These are phyloP conservation scores for Colletotrichum sp. DNA, from an alignment of 2,329 filamentous ascomycete species.

Conservation along the genomic window DNA sequence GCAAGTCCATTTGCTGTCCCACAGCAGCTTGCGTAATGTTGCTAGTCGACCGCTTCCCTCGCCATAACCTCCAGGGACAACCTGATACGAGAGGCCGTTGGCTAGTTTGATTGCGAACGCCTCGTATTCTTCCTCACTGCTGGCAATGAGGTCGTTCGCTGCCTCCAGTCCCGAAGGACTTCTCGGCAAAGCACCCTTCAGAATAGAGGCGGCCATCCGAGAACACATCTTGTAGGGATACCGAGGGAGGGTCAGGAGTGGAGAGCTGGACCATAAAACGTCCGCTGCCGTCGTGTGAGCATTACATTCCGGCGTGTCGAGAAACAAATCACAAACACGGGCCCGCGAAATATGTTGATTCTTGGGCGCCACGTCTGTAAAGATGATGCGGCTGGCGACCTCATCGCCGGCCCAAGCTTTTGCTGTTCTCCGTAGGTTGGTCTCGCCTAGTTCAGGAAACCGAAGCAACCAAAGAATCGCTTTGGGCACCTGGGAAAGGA, in stretches of 20 bases:
- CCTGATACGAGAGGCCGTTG: constrained; percentile 63
- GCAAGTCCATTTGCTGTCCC: constrained; percentile 83
- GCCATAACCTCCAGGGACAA: constrained; percentile 48
- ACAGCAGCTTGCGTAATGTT: constrained; percentile 81
- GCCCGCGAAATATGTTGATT: constrained; percentile 92
- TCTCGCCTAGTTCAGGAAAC: constrained; percentile 92
- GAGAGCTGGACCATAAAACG: constrained; percentile 94
- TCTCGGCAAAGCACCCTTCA: constrained; percentile 85
- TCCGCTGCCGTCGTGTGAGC: constrained; percentile 97
- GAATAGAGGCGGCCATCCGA: constrained; percentile 94
- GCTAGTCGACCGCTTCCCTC: constrained; percentile 72
- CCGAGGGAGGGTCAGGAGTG: constrained; percentile 85
- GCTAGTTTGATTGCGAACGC: constrained; percentile 74
- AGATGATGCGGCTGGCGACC: constrained; percentile 86
- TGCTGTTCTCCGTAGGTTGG: constrained; percentile 82
- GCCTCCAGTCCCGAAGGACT: constrained; percentile 69
- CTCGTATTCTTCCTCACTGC: constrained; percentile 84
- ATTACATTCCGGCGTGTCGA: constrained; percentile 98
- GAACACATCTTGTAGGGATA: constrained; percentile 99
- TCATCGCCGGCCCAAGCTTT: constrained; percentile 82
- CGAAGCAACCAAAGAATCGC: constrained; percentile 95
- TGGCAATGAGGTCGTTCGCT: constrained; percentile 77
- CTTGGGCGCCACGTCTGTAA: constrained; percentile 97
- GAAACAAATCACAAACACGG: constrained; percentile 89
- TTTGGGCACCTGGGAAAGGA: constrained; percentile 83